Percentiles rank a stretch among this genome's conserved stretches.
These are phyloP conservation scores for Tardiomyces depauwii DNA, from an alignment of 1,139 yeast genomes.

Conservation along the genomic window DNA sequence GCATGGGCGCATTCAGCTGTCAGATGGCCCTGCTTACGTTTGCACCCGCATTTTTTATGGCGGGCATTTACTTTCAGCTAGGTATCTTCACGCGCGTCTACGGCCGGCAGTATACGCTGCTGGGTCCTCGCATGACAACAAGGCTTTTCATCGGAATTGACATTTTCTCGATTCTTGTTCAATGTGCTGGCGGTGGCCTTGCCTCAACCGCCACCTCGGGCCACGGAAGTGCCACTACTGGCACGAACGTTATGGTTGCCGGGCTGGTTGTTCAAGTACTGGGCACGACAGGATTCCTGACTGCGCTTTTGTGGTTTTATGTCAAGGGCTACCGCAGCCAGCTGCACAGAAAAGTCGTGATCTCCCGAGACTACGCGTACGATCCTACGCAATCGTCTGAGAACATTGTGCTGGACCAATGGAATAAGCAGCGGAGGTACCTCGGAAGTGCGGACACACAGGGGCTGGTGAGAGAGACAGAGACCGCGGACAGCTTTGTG, in stretches of 20 bases:
- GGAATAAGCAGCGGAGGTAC: too few species aligned
- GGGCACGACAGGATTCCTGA: slow-evolving; percentile 54
- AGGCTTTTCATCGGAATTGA: slow-evolving; percentile 59
- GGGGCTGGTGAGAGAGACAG: background rate
- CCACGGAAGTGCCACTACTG: slow-evolving; percentile 28
- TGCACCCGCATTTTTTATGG: slow-evolving; percentile 87
- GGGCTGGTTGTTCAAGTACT: slow-evolving; percentile 74
- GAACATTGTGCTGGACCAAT: too few species aligned
- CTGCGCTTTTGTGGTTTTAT: slow-evolving; percentile 45
- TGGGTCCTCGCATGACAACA: slow-evolving; percentile 70
- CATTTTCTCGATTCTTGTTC: slow-evolving; percentile 56
- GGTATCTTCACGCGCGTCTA: slow-evolving; percentile 64
- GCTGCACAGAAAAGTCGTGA: background rate
- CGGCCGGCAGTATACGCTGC: slow-evolving; percentile 48
- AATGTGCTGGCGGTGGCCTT: slow-evolving; percentile 77
- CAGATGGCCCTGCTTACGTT: slow-evolving; percentile 66
- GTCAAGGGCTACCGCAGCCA: slow-evolving; percentile 32
- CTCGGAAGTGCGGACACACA: background rate
- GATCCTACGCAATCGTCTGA: too few species aligned
- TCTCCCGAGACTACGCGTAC: too few species aligned
- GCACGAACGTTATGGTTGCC: slow-evolving; percentile 69
- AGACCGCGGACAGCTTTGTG: too few species aligned
- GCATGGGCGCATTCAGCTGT: slow-evolving; percentile 38
- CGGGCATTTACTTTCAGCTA: slow-evolving; percentile 67
- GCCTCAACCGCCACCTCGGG: slow-evolving; percentile 44